Evolutionary conservation across 2,329 filamentous ascomycete genomes (phyloP), one percentile per base, ranked within the genome.

Genomic region (Colletotrichum cordylinicola): DNA sequence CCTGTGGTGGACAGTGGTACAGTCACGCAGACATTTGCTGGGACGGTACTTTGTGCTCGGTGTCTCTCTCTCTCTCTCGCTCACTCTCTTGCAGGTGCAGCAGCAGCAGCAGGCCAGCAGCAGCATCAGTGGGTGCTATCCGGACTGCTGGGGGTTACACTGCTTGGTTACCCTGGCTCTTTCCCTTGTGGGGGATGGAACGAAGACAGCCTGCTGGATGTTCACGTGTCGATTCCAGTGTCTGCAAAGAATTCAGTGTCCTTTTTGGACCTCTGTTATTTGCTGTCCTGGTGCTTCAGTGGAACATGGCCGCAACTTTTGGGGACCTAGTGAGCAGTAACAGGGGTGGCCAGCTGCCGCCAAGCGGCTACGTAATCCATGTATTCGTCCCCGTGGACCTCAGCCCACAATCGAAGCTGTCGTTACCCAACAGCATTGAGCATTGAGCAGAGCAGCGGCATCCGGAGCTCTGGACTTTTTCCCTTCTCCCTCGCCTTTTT

Each of bases 211-310:
- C 39, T 48, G 27, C 56, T 62, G 56, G 37, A 67, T 52, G 58
- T 74, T 76, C 74, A 76, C 74, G 70, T 76, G 70, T 65, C 58
- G 70, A 74, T 43, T 76, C 58, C 43, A 52, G 43, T 52, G 43
- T 52, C 43, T 52, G 56, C 35, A 31, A 33, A 37, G 37, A 62
- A 43, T 52, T 37, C 65, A 43, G 67, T 60, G 35, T 75, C 31
- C 61, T 61, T 21, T 48, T 73, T 69, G 18, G 35, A 35, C 18
- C 31, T 37, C 55, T 37, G 58, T 27, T 31, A 21, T 48, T 62
- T 35, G 66, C 33, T 31, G 24, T 61, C 35, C 24, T 52, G 35
- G 33, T 61, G 29, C 39, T 66, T 66, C 24, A 66, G 64, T 39
- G 43, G 60, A 56, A 58, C 29, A n/a, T 33, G 58, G 24, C 52